These are phyloP conservation scores for Monosporascus sp. DNA, from an alignment of 2,329 filamentous ascomycete species.

Conservation along the genomic window DNA sequence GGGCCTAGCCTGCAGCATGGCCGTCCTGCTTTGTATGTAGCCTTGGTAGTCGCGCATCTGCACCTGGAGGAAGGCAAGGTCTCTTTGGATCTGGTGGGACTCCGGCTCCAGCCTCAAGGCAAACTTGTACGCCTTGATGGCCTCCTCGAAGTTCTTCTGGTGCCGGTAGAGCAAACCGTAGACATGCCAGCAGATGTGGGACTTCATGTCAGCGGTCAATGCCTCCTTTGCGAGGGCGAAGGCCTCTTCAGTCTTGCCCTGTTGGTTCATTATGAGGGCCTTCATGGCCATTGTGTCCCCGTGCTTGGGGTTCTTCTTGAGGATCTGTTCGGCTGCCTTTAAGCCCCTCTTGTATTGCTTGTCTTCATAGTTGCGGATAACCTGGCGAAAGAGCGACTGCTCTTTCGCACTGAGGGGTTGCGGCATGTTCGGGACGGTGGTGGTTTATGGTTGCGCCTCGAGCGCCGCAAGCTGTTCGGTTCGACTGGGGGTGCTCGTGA, in stretches of 20 bases:
- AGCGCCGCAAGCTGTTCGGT: background rate
- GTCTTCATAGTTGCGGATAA: constrained; percentile 94
- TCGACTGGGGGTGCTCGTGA: background rate
- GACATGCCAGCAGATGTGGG: constrained; percentile 98
- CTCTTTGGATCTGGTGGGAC: constrained; percentile 86
- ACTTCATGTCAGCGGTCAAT: constrained; percentile 95
- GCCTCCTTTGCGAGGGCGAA: constrained; percentile 90
- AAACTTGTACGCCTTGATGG: constrained; percentile 98
- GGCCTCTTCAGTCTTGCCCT: constrained; percentile 88
- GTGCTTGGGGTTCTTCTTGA: constrained; percentile 91
- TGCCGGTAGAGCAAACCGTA: constrained; percentile 91
- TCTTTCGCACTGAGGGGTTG: constrained; percentile 81
- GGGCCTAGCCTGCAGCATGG: constrained; percentile 82
- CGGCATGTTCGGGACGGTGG: constrained; percentile 48
- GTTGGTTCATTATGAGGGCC: constrained; percentile 88
- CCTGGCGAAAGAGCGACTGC: constrained; percentile 85
- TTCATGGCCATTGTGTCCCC: constrained; percentile 99
- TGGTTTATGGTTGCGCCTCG: constrained; percentile 3
- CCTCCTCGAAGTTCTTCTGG: constrained; percentile 97
- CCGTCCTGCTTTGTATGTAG: constrained; percentile 81
- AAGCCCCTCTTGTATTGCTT: constrained; percentile 96
- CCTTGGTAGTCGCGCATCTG: constrained; percentile 96
- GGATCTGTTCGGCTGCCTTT: constrained; percentile 93
- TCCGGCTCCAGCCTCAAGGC: constrained; percentile 91
- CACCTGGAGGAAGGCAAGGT: constrained; percentile 86